Evolutionary conservation across 345 rosid genomes (phyloP), one percentile per base, ranked within the genome.

Genomic region (Camelina laxa): DNA sequence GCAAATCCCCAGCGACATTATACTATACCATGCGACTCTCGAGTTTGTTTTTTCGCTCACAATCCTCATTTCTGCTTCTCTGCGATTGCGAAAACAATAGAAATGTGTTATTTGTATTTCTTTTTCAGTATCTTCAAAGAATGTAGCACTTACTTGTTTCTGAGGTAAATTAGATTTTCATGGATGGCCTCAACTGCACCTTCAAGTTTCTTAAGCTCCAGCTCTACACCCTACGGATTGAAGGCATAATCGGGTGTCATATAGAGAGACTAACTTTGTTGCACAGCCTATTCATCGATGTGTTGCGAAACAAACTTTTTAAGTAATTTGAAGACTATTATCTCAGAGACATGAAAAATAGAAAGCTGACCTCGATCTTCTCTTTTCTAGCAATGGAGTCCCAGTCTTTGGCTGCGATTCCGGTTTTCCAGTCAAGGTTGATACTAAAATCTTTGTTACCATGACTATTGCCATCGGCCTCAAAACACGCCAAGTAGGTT

Each of bases 361-460:
- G 39, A 72, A 53, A 69, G 65, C 87, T 72, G 61, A 90, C 98
- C 90, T 93, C 95, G 10, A 90, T 81, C 86, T 91, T 90, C 79
- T 91, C 96, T 82, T 84, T 89, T 72, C 60, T 90, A 54, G 98
- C 98, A 55, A 93, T 88, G 21, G 90, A 80, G n/a, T 87, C 97
- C 98, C 98, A 93, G 73, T 89, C 98, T 63, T 89, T 89, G 9
- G 98, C 90, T 0, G 88, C 87, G 60, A 92, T 90, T 82, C 97
- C 97, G 58, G 89, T 88, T 85, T 84, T 90, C 98, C 97, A 90
- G 71, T 92, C 97, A 39, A 92, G 64, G 81, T 83, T 85, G 41
- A 92, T 84, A 70, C 86, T 88, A 13, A 87, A 69, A 19, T 84
- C 88, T 44, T 82, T 85, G 14, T 42, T 69, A 14, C 80, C 79